phyloP scores from a whole-genome alignment of 2,329 filamentous ascomycete genomes.

The Diaporthe humulicola region DNA sequence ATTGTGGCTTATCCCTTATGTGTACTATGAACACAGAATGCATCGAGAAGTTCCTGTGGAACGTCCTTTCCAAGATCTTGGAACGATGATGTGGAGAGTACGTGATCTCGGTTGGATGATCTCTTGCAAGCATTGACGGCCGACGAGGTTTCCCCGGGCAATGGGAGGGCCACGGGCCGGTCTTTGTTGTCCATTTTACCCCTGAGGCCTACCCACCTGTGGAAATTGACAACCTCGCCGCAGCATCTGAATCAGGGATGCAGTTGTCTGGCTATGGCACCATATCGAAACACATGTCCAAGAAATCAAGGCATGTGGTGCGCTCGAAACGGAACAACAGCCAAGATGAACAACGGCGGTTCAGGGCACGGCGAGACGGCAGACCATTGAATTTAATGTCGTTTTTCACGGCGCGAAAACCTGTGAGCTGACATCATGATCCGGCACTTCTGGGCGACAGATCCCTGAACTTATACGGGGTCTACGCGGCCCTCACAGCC shows the following conservation, averaged over 20 bases:
- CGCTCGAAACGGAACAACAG: neutral
- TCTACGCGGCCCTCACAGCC: constrained; percentile 27
- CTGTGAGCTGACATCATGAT: neutral
- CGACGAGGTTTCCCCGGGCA: constrained; percentile 27
- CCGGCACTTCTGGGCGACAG: neutral
- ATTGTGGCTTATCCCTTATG: constrained; percentile 15
- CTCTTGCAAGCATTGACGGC: constrained; percentile 20
- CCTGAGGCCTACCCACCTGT: constrained; percentile 33
- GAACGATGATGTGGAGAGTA: constrained; percentile 4
- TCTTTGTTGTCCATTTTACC: constrained; percentile 26
- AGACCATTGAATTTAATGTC: constrained; percentile 22
- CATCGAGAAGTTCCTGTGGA: neutral
- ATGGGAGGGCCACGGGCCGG: constrained; percentile 23
- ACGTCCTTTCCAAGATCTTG: constrained; percentile 5
- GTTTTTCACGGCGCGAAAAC: neutral
- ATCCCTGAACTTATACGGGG: constrained; percentile 7
- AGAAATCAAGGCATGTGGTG: neutral
- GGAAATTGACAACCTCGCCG: constrained; percentile 32
- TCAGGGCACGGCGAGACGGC: neutral
- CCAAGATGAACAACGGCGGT: neutral
- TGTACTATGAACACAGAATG: neutral
- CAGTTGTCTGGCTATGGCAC: neutral
- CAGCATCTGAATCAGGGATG: constrained; percentile 30
- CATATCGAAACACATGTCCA: neutral
- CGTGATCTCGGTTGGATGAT: constrained; percentile 29